Conservation (phyloP, 2,329 filamentous ascomycete species). For the Amauroascus niger region DNA sequence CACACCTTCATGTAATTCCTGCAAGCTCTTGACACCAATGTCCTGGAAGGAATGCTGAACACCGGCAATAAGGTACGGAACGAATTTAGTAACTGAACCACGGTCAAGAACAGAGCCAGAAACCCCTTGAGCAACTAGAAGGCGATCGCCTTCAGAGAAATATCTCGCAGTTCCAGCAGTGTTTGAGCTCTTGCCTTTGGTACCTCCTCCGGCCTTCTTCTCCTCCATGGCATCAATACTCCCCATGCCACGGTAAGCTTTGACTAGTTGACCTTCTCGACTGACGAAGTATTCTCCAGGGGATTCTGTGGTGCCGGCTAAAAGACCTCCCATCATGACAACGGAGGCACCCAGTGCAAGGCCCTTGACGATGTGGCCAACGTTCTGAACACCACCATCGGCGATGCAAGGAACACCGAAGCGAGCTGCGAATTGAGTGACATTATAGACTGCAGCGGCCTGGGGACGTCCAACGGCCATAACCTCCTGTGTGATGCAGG, state of each 20-base stretch:
- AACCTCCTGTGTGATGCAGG: slow-evolving; percentile 98
- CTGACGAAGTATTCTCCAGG: slow-evolving; percentile 95
- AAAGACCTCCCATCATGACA: slow-evolving; percentile 98
- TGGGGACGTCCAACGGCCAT: slow-evolving; percentile 98
- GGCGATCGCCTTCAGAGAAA: slow-evolving; percentile 92
- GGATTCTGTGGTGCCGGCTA: slow-evolving; percentile 94
- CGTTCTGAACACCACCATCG: slow-evolving; percentile 94
- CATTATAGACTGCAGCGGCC: slow-evolving; percentile 83
- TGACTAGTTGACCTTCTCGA: slow-evolving; percentile 93
- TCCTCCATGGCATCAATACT: slow-evolving; percentile 99
- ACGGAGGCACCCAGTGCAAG: slow-evolving; percentile 87
- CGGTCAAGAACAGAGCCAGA: slow-evolving; percentile 55
- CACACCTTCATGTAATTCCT: slow-evolving; percentile 66
- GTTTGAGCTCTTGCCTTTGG: slow-evolving; percentile 53
- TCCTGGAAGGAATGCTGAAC: slow-evolving; percentile 97
- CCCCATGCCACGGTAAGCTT: slow-evolving; percentile 98
- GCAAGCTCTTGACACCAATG: slow-evolving; percentile 73
- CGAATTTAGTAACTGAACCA: slow-evolving; percentile 81
- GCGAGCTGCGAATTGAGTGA: slow-evolving; percentile 76
- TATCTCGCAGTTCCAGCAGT: slow-evolving; percentile 96
- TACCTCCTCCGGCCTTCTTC: slow-evolving; percentile 75
- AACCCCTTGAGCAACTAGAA: slow-evolving; percentile 94
- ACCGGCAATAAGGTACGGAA: slow-evolving; percentile 89
- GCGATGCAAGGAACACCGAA: slow-evolving; percentile 98
- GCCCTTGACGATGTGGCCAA: slow-evolving; percentile 98